phyloP scores from a whole-genome alignment of 331 rosid species.

The Malus hybrid region DNA sequence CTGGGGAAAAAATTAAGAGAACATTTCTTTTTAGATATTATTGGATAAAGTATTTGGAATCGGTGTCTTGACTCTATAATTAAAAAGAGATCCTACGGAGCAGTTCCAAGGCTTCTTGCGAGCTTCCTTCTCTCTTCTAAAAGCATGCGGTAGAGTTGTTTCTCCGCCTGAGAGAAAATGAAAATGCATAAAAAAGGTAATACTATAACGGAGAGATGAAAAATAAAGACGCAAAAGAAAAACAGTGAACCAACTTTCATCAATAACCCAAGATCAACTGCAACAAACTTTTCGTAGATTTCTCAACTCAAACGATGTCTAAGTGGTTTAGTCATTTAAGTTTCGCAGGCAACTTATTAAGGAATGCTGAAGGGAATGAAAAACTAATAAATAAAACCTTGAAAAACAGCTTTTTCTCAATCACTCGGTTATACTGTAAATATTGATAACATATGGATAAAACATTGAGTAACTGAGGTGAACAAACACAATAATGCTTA shows the following conservation, averaged over 20 bases:
- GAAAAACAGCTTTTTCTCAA: neutral
- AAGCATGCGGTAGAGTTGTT: constrained; percentile 55
- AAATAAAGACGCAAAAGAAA: neutral
- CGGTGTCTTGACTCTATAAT: neutral
- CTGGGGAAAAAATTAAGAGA: neutral
- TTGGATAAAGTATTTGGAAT: neutral
- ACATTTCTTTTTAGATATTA: neutral
- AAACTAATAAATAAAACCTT: neutral
- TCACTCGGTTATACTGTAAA: neutral
- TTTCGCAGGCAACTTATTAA: neutral
- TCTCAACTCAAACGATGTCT: neutral
- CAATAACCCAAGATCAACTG: neutral
- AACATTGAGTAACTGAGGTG: neutral
- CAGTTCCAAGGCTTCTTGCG: constrained; percentile 70
- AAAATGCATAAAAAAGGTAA: neutral
- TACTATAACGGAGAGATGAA: neutral
- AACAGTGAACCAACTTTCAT: neutral
- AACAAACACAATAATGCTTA: constrained; percentile 14
- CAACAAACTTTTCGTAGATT: neutral
- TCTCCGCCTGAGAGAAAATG: constrained; percentile 49
- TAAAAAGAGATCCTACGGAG: constrained; percentile 52
- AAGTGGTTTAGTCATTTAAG: neutral
- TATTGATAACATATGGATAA: neutral
- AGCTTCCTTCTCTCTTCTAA: constrained; percentile 83
- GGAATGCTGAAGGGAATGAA: neutral